These are phyloP conservation scores for Diaporthe batatas DNA, from an alignment of 2,329 filamentous ascomycete species.

Conservation along the genomic window DNA sequence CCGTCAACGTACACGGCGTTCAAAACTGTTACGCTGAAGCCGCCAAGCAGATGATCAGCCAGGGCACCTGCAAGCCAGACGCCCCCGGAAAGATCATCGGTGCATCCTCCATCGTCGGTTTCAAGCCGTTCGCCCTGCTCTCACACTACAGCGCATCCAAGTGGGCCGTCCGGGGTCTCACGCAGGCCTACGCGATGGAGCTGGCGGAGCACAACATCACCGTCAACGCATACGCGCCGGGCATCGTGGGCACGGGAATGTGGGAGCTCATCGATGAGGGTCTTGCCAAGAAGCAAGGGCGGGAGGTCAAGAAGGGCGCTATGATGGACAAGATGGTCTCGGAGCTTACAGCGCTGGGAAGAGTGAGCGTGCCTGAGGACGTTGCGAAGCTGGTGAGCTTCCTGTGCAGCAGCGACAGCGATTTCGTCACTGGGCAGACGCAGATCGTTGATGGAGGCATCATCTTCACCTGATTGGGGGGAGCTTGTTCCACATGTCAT, in stretches of 20 bases:
- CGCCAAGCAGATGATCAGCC: constrained; percentile 74
- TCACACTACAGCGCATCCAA: constrained; percentile 75
- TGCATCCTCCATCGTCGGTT: constrained; percentile 68
- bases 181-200: constrained; percentile 76
- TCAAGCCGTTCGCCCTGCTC: constrained; percentile 70
- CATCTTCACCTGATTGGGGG: constrained; percentile 54
- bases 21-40: constrained; percentile 75
- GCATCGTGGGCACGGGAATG: constrained; percentile 76
- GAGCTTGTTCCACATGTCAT: accelerated
- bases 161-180: constrained; percentile 75
- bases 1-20: constrained; percentile 74
- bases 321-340: constrained; percentile 67
- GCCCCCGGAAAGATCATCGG: constrained; percentile 63
- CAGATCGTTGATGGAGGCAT: constrained; percentile 73
- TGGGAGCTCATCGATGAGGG: constrained; percentile 77
- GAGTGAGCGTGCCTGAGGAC: constrained; percentile 72
- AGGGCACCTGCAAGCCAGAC: constrained; percentile 58
- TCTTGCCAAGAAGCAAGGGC: constrained; percentile 64
- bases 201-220: constrained; percentile 74
- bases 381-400: constrained; percentile 74
- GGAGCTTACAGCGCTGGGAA: constrained; percentile 68
- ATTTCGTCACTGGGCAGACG: constrained; percentile 77
- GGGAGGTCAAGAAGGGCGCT: constrained; percentile 51
- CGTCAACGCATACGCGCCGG: constrained; percentile 76
- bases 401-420: constrained; percentile 68